Evolutionary conservation across 352 stramenopile genomes (phyloP), one percentile per base, ranked within the genome.

Genomic region (Aphanomyces stellatus): DNA sequence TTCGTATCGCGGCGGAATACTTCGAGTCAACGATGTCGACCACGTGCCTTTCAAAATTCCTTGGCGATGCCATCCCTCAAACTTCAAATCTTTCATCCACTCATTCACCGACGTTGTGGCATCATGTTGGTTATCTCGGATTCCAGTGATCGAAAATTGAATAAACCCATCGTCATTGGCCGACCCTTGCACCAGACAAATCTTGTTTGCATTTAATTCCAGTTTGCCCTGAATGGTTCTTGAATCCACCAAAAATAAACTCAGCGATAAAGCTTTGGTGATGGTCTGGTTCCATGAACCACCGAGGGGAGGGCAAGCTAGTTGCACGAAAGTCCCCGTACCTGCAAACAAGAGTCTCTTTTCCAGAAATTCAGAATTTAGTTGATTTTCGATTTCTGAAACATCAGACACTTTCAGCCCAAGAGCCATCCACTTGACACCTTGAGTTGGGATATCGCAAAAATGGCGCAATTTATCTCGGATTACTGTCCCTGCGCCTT

Each of bases 31-130:
- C 17, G 37, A 43, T 22, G 34, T 43, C 13, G 59, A 43, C 59
- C 59, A 66, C 30, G 59, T 37, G 30, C 59, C 59, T 11, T 31
- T 27, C 7, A 66, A 30, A 10, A 22, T 27, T 7, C 59, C 59
- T 10, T 11, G 15, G 30, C 42, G 30, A 37, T 66, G 59, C 6
- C 42, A 27, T 17, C 59, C 59, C 7, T 31, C 11, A 35, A 66
- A 66, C 22, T n/a, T 27, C 59, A 66, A 13, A 35, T 43, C 15
- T 19, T 37, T 13, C 59, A 66, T 66, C 59, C 59, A 66, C 25
- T 66, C 37, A 46, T 46, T 46, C 8, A 64, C 10, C 27, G 22
- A 30, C 30, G 11, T 22, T 10, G 19, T 51, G 10, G 56, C 28
- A 28, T 55, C 22, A 19, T 66, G 28, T 15, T 53, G 27, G 17